Evolutionary conservation across 2,329 filamentous ascomycete species (phyloP).

Genomic region (Bipolaris cookei): DNA sequence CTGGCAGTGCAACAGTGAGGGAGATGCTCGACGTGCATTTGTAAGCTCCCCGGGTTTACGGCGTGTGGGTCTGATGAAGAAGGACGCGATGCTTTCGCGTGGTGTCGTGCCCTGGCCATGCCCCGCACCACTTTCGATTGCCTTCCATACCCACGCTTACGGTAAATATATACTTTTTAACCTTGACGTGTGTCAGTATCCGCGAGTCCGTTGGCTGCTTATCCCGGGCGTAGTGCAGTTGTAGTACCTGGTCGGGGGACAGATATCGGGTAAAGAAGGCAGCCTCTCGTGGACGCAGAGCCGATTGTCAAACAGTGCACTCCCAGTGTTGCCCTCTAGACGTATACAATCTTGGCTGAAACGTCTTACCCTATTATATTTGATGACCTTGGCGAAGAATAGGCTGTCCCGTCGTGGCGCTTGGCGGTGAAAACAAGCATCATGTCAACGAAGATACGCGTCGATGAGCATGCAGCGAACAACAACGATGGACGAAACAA

Average conservation of each 20-base stretch:
- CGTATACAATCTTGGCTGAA: not conserved
- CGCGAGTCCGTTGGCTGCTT: not conserved
- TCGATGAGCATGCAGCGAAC: not conserved
- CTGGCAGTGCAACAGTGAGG: not conserved
- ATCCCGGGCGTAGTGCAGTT: not conserved
- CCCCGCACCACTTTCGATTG: slow-evolving; percentile 11
- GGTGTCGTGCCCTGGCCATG: not conserved
- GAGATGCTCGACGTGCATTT: slow-evolving; percentile 7
- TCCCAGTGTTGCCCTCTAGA: not conserved
- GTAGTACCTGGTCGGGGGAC: not conserved
- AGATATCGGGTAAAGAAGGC: not conserved
- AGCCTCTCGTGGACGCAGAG: not conserved
- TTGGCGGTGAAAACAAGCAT: not conserved
- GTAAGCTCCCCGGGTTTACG: slow-evolving; percentile 6
- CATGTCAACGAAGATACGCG: not conserved
- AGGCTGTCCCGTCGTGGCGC: not conserved
- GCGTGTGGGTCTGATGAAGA: slow-evolving; percentile 9
- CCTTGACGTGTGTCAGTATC: not conserved
- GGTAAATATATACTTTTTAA: not conserved
- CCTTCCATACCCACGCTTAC: not conserved
- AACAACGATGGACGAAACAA: not conserved
- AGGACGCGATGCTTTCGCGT: slow-evolving; percentile 9
- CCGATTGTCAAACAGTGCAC: too few relatives aligned
- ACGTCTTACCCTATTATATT: not conserved
- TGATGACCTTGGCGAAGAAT: not conserved